Conservation (phyloP, 805 yeast genomes). For the Barnettozyma californica region DNA sequence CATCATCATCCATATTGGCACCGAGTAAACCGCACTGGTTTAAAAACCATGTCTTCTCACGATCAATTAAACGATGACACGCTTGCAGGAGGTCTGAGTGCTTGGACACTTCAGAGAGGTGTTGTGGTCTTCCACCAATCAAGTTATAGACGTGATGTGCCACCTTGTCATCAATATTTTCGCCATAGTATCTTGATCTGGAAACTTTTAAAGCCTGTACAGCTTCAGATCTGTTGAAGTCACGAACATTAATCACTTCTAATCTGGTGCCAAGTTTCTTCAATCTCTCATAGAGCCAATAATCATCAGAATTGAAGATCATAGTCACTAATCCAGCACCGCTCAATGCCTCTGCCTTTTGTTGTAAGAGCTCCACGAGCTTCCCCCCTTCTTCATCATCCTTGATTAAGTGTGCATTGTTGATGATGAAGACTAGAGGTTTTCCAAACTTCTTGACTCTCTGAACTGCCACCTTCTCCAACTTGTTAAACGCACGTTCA, state of each 20-base stretch:
- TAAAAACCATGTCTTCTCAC: conserved; percentile 81
- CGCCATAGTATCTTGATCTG: conserved; percentile 40
- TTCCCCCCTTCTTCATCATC: conserved; percentile 71
- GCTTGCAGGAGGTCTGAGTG: conserved; percentile 53
- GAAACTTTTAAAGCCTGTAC: conserved; percentile 48
- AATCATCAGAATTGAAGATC: conserved; percentile 76
- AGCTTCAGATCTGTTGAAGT: conserved; percentile 52
- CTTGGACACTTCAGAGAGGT: conserved; percentile 63
- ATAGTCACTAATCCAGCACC: conserved; percentile 51
- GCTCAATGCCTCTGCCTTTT: conserved; percentile 72
- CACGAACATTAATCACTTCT: conserved; percentile 65
- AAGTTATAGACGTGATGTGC: conserved; percentile 58
- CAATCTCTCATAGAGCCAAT: conserved; percentile 79
- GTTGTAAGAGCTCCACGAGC: conserved; percentile 70
- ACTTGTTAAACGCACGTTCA: conserved; percentile 72
- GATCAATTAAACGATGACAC: conserved; percentile 65
- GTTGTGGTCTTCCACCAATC: conserved; percentile 84
- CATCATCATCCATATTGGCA: conserved; percentile 81
- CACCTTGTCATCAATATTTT: conserved; percentile 31
- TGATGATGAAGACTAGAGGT: conserved; percentile 68
- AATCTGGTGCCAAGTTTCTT: conserved; percentile 67
- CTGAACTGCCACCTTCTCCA: conserved; percentile 64
- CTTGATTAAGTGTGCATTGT: conserved; percentile 68
- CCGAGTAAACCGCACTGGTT: conserved; percentile 80
- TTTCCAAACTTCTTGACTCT: conserved; percentile 36